phyloP scores from a whole-genome alignment of 106 monocot genomes.

The Amphibolis antarctica region DNA sequence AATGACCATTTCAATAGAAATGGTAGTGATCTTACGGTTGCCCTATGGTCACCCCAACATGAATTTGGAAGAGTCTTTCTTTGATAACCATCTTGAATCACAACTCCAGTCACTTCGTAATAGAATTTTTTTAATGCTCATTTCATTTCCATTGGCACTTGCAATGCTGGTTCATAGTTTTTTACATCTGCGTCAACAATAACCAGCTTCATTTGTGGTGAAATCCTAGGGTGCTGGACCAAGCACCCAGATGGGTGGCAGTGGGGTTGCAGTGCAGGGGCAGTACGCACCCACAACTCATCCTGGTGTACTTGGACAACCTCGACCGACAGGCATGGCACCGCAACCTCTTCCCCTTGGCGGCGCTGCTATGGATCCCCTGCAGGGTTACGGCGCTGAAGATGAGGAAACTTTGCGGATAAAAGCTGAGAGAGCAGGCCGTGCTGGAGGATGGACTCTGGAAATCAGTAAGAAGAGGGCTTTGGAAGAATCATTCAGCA shows the following conservation, averaged over 20 bases:
- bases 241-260: slow-evolving; percentile 31
- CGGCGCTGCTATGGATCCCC: slow-evolving; percentile 21
- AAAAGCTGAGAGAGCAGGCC: slow-evolving; percentile 46
- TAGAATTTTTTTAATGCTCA: too few relatives aligned
- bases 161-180: too few relatives aligned
- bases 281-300: slow-evolving; percentile 65
- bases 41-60: too few relatives aligned
- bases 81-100: too few relatives aligned
- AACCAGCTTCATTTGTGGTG: background rate
- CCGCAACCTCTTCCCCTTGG: slow-evolving; percentile 44
- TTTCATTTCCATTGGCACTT: too few relatives aligned
- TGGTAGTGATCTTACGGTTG: too few relatives aligned
- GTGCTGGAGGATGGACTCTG: slow-evolving; percentile 77
- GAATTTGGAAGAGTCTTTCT: too few relatives aligned
- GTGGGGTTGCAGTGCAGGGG: slow-evolving; percentile 24
- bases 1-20: too few relatives aligned
- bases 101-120: too few relatives aligned
- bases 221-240: slow-evolving; percentile 5
- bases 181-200: too few relatives aligned
- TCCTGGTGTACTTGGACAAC: slow-evolving; percentile 42
- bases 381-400: slow-evolving; percentile 31
- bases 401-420: slow-evolving; percentile 56
- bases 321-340: slow-evolving; percentile 50
- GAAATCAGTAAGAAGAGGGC: slow-evolving; percentile 67
- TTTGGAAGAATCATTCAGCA: slow-evolving; percentile 75